These are phyloP conservation scores for Sphaceloma murrayae DNA, from an alignment of 2,329 filamentous ascomycete genomes.

Conservation along the genomic window DNA sequence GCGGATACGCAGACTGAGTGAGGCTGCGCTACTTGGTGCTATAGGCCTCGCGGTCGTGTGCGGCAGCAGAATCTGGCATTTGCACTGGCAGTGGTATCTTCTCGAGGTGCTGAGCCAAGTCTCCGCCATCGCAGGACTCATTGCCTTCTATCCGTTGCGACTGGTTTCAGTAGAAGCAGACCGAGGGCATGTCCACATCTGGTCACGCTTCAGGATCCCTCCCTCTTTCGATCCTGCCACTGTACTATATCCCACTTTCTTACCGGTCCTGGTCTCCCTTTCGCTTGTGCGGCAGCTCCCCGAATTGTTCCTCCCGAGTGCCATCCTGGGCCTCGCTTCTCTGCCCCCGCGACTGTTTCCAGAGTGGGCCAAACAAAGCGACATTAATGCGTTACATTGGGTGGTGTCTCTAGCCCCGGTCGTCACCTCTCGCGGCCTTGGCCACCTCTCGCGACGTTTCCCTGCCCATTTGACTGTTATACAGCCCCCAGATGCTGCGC, in stretches of 20 bases:
- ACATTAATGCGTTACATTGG: slow-evolving; percentile 68
- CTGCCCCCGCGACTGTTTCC: slow-evolving; percentile 67
- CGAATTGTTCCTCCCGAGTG: slow-evolving; percentile 61
- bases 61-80: slow-evolving; percentile 27
- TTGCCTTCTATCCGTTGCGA: slow-evolving; percentile 32
- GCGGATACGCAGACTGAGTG: slow-evolving; percentile 57
- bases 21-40: slow-evolving; percentile 45
- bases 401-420: slow-evolving; percentile 62
- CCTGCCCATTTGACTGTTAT: slow-evolving; percentile 29
- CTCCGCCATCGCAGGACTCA: slow-evolving; percentile 25
- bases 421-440: slow-evolving; percentile 40
- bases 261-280: slow-evolving; percentile 68
- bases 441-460: slow-evolving; percentile 29
- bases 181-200: slow-evolving; percentile 16
- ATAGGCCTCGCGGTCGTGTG: slow-evolving; percentile 41
- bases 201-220: slow-evolving; percentile 49
- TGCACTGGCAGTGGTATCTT: slow-evolving; percentile 33
- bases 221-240: slow-evolving; percentile 82
- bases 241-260: slow-evolving; percentile 70
- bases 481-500: slow-evolving; percentile 25
- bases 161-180: slow-evolving; percentile 23
- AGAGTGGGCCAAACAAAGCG: slow-evolving; percentile 45
- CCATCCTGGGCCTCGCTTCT: slow-evolving; percentile 70
- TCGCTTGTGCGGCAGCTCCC: slow-evolving; percentile 57
- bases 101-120: slow-evolving; percentile 34